These are phyloP conservation scores for Colletotrichum sp. DNA, from an alignment of 2,329 filamentous ascomycete species.

Conservation along the genomic window DNA sequence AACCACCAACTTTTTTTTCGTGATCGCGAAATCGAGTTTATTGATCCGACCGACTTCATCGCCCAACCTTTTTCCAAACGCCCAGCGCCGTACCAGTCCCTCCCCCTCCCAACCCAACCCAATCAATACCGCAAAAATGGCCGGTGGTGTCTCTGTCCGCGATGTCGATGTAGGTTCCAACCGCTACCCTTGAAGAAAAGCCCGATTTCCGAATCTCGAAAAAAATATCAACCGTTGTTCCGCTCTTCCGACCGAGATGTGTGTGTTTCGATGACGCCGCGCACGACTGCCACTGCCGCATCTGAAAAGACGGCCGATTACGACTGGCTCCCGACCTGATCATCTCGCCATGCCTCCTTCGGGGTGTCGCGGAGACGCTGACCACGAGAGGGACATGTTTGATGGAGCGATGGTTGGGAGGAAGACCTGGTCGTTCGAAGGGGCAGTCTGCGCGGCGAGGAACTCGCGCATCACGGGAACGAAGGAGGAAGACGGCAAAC, in stretches of 20 bases:
- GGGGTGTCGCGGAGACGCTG: not conserved
- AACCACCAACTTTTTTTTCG: slow-evolving; percentile 26
- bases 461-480: not conserved
- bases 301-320: not conserved
- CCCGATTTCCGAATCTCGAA: not conserved
- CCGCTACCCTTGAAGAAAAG: not conserved
- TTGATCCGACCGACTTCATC: slow-evolving; percentile 22
- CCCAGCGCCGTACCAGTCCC: slow-evolving; percentile 27
- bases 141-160: slow-evolving; percentile 80
- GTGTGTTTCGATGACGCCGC: slow-evolving; percentile 9
- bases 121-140: slow-evolving; percentile 72
- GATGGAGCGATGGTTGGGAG: not conserved
- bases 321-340: not conserved
- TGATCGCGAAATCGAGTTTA: slow-evolving; percentile 12
- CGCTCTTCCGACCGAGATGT: not conserved
- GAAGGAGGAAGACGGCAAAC: not conserved
- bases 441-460: not conserved
- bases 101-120: slow-evolving; percentile 26
- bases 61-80: slow-evolving; percentile 24
- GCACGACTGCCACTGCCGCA: not conserved
- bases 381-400: not conserved
- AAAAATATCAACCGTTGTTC: not conserved
- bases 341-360: not conserved
- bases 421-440: not conserved
- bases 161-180: slow-evolving; percentile 78